A percentile compares a stretch with the other conserved stretches of the same genome.
Evolutionary conservation across 2,329 filamentous ascomycete genomes (phyloP).

Genomic region (Fusarium pseudonygamai): DNA sequence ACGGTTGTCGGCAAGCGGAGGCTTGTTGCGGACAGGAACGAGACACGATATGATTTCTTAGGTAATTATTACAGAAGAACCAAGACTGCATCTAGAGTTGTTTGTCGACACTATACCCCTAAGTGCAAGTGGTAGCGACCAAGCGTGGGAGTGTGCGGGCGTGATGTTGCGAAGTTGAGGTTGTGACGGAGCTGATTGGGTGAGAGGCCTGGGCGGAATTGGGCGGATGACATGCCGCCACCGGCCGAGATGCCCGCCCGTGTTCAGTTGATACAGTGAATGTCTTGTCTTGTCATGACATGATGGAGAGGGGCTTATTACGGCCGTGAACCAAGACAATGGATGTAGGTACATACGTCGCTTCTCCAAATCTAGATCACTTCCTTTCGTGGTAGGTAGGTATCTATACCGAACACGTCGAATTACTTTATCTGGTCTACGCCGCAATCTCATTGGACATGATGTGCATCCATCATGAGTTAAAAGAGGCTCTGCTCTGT

Average conservation of each 20-base stretch:
- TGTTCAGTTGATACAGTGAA: background rate
- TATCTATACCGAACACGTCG: background rate
- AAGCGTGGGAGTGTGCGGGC: constrained; percentile 35
- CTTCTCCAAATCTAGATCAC: constrained; percentile 3
- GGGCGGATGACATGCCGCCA: constrained; percentile 30
- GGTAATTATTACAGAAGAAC: constrained; percentile 43
- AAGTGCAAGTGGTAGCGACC: constrained; percentile 64
- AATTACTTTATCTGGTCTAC: constrained; percentile 27
- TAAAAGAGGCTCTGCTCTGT: constrained; percentile 34
- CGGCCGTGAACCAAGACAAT: background rate
- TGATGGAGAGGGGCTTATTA: constrained; percentile 26
- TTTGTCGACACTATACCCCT: constrained; percentile 60
- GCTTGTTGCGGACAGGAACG: constrained; percentile 21
- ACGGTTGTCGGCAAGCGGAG: constrained; percentile 17
- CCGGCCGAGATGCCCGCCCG: constrained; percentile 9
- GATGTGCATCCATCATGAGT: constrained; percentile 25
- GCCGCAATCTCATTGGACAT: constrained; percentile 15
- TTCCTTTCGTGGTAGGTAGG: background rate
- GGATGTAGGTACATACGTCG: background rate
- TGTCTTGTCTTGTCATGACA: constrained; percentile 13
- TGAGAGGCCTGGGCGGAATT: constrained; percentile 8
- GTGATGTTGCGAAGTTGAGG: constrained; percentile 24
- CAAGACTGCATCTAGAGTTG: constrained; percentile 21
- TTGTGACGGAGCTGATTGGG: constrained; percentile 6
- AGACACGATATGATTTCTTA: constrained; percentile 25